phyloP scores from a whole-genome alignment of 441 rosid species.

The Populus hybrid region DNA sequence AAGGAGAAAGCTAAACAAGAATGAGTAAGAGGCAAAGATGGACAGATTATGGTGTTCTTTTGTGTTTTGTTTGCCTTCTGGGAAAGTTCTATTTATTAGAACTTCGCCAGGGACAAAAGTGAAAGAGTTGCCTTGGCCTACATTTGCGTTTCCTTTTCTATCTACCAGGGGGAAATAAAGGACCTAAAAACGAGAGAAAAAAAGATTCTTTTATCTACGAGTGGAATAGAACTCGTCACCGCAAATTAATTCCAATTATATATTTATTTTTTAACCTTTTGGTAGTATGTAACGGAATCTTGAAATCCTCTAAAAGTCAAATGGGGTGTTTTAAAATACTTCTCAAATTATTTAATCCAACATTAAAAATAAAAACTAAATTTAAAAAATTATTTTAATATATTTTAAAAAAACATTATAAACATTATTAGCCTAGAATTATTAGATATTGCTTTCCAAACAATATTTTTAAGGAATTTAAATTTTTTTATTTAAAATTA shows the following conservation, averaged over 20 bases:
- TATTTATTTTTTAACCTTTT: not conserved
- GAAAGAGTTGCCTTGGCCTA: conserved; percentile 15
- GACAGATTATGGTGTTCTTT: conserved; percentile 13
- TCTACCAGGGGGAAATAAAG: not conserved
- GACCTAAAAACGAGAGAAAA: not conserved
- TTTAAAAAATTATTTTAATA: not conserved
- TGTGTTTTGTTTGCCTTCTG: conserved; percentile 13
- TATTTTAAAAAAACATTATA: not conserved
- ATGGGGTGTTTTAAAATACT: not conserved
- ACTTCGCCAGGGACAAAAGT: conserved; percentile 4
- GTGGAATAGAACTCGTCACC: not conserved
- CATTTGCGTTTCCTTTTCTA: not conserved
- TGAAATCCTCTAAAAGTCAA: too few species aligned
- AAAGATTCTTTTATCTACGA: not conserved
- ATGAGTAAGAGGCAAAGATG: not conserved
- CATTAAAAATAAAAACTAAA: not conserved
- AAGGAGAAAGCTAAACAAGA: not conserved
- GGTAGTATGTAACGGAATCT: too few species aligned
- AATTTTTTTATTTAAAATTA: too few species aligned
- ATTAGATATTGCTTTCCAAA: too few species aligned
- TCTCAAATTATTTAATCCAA: too few species aligned
- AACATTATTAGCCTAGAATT: not conserved
- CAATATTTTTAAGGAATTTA: too few species aligned
- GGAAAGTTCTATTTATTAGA: conserved; percentile 15
- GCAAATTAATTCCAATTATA: not conserved